Evolutionary conservation across 2,329 filamentous ascomycete species (phyloP).

Genomic region (Ambrosiella beaveri): DNA sequence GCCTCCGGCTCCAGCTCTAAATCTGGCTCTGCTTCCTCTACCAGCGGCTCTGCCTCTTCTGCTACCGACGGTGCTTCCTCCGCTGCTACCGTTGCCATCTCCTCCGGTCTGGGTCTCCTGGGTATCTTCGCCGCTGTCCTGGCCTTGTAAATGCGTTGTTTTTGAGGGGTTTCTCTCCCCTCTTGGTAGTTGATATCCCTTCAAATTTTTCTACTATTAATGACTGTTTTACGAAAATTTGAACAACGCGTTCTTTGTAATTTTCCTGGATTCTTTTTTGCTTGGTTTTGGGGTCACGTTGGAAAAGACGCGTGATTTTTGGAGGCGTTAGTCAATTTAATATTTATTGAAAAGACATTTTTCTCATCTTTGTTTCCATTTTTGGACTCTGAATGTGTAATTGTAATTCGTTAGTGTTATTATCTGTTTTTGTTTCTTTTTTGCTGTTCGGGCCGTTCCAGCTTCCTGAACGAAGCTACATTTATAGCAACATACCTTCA

Average conservation of each 20-base stretch:
- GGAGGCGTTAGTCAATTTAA: background rate
- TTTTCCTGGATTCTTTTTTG: background rate
- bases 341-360: background rate
- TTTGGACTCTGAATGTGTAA: too few relatives aligned
- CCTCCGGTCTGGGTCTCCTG: constrained; percentile 27
- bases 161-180: background rate
- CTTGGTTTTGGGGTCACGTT: background rate
- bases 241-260: background rate
- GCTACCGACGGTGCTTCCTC: constrained; percentile 19
- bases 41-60: constrained; percentile 15
- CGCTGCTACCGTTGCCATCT: constrained; percentile 22
- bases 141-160: constrained; percentile 26
- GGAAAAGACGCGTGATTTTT: background rate
- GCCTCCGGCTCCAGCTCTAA: constrained; percentile 12
- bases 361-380: too few relatives aligned
- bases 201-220: constrained; percentile 1
- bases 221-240: background rate
- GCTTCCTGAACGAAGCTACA: too few relatives aligned
- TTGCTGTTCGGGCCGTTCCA: too few relatives aligned
- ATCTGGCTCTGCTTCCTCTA: constrained; percentile 11
- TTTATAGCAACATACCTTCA: too few relatives aligned
- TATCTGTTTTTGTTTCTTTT: too few relatives aligned
- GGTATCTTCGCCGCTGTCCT: constrained; percentile 33
- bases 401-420: too few relatives aligned
- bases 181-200: constrained; percentile 3